Conservation (phyloP, 1,139 yeast genomes). For the Candida sp. region DNA sequence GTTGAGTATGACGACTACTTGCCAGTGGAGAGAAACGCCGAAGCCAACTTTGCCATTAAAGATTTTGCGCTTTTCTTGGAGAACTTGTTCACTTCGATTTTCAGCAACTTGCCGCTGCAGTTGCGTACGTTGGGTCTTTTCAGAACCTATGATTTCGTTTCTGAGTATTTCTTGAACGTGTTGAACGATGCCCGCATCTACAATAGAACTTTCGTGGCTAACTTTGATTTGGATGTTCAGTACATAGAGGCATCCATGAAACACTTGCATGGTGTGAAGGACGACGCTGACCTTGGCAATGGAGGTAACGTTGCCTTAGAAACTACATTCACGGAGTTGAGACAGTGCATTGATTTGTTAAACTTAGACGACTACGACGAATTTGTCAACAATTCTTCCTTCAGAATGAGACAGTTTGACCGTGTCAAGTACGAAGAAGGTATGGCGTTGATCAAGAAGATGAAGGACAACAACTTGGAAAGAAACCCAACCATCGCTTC, state of each 20-base stretch:
- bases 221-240: slow-evolving; percentile 47
- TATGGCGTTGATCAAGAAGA: slow-evolving; percentile 37
- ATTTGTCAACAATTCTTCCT: slow-evolving; percentile 39
- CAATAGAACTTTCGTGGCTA: slow-evolving; percentile 44
- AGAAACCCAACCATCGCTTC: slow-evolving; percentile 3
- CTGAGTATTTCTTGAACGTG: slow-evolving; percentile 68
- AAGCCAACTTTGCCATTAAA: slow-evolving; percentile 76
- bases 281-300: slow-evolving; percentile 19
- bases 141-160: slow-evolving; percentile 85
- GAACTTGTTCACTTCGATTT: slow-evolving; percentile 86
- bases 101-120: slow-evolving; percentile 79
- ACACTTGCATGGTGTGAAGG: slow-evolving; percentile 22
- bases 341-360: slow-evolving; percentile 49
- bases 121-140: slow-evolving; percentile 81
- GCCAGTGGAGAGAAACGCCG: slow-evolving; percentile 47
- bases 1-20: slow-evolving; percentile 86
- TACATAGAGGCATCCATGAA: slow-evolving; percentile 47
- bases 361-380: slow-evolving; percentile 42
- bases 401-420: slow-evolving; percentile 47
- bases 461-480: slow-evolving; percentile 21
- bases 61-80: slow-evolving; percentile 91
- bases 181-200: slow-evolving; percentile 52
- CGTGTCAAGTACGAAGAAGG: slow-evolving; percentile 49
- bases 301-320: slow-evolving; percentile 45
- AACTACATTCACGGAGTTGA: slow-evolving; percentile 48